Conservation (phyloP, 2,329 filamentous ascomycete genomes). For the Teratosphaeria viscida region DNA sequence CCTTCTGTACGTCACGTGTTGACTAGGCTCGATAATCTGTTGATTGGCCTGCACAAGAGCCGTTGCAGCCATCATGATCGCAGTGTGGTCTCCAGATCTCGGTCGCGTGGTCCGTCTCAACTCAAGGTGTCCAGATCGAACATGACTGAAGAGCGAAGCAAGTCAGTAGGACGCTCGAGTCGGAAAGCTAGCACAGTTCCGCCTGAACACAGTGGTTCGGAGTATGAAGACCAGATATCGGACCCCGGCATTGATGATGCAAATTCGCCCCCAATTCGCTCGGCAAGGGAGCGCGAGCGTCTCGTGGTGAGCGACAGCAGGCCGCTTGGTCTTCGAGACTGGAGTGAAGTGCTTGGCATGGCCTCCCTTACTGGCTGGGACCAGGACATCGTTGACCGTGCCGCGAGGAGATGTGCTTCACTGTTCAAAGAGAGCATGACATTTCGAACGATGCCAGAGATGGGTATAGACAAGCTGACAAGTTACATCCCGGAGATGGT, state of each 20-base stretch:
- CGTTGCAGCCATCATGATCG: slow-evolving; percentile 13
- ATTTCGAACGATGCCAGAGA: slow-evolving; percentile 32
- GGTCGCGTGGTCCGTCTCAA: slow-evolving; percentile 6
- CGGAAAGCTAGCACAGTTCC: neutral
- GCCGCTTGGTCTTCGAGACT: slow-evolving; percentile 52
- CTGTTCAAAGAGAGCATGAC: slow-evolving; percentile 66
- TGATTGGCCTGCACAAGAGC: slow-evolving; percentile 57
- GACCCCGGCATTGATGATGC: neutral
- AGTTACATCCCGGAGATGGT: slow-evolving; percentile 27
- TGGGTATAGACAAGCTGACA: slow-evolving; percentile 18
- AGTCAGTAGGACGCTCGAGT: slow-evolving; percentile 1
- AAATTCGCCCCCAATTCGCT: neutral
- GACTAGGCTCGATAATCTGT: slow-evolving; percentile 55
- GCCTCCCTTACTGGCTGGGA: slow-evolving; percentile 67
- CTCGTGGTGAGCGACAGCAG: neutral
- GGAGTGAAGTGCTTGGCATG: slow-evolving; percentile 73
- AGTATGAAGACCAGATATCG: neutral
- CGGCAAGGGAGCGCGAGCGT: neutral
- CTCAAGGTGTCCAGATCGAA: neutral
- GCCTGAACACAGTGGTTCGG: neutral
- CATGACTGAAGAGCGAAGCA: neutral
- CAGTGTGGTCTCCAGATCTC: slow-evolving; percentile 2
- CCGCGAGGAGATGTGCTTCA: slow-evolving; percentile 61
- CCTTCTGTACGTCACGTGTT: slow-evolving; percentile 64
- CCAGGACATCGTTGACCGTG: slow-evolving; percentile 51